Conservation (phyloP, 1,284 basidiomycete species). For the Vanrija sp. region DNA sequence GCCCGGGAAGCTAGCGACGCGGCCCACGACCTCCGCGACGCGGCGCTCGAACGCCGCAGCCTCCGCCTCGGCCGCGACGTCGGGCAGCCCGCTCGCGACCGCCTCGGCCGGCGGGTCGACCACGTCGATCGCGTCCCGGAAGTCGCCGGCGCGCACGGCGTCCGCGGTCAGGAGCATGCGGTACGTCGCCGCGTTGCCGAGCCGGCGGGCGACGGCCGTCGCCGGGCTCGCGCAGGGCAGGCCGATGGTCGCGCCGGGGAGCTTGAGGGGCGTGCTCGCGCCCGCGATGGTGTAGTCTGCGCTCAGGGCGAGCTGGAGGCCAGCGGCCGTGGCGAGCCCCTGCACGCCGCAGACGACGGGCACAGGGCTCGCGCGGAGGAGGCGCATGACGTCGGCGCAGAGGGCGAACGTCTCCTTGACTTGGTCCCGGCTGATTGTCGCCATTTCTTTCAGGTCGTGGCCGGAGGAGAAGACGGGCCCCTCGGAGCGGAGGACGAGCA, state of each 20-base stretch:
- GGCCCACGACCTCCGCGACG: conserved; percentile 5
- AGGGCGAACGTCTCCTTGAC: conserved; percentile 19
- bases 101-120: not conserved
- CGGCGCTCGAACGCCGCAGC: conserved; percentile 10
- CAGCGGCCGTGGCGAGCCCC: conserved; percentile 15
- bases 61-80: not conserved
- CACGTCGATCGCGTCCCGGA: conserved; percentile 8
- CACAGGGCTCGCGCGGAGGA: conserved; percentile 13
- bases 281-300: conserved; percentile 19
- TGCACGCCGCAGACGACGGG: conserved; percentile 15
- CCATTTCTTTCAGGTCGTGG: conserved; percentile 18
- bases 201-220: conserved; percentile 11
- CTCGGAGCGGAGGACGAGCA: conserved; percentile 15
- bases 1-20: conserved; percentile 5
- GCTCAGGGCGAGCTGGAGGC: conserved; percentile 16
- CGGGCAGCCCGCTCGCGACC: not conserved
- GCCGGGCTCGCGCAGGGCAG: conserved; percentile 14
- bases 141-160: conserved; percentile 7
- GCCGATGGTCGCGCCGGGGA: conserved; percentile 15
- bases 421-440: conserved; percentile 11
- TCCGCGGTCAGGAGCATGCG: conserved; percentile 19
- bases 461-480: conserved; percentile 17
- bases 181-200: conserved; percentile 13
- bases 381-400: conserved; percentile 19
- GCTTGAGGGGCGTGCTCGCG: conserved; percentile 12